A percentile compares a stretch with the other conserved stretches of the same genome.
phyloP scores from a whole-genome alignment of 495 filamentous ascomycete genomes.

The Daldinia decipiens region DNA sequence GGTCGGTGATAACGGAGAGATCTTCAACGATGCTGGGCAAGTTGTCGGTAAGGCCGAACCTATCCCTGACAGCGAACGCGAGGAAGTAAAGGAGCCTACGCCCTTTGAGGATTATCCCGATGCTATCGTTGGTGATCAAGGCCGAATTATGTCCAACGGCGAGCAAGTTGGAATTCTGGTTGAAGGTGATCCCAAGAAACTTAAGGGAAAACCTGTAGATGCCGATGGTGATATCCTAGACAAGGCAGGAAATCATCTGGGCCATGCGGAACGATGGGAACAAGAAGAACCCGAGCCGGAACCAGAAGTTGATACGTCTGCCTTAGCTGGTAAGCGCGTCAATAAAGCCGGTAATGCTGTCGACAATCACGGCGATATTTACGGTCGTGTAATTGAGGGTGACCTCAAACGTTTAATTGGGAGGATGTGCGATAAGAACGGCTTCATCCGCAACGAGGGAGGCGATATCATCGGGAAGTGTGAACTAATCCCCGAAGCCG shows the following conservation, averaged over 20 bases:
- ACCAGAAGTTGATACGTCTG: slow-evolving; percentile 70
- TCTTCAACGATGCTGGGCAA: slow-evolving; percentile 78
- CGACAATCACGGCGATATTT: slow-evolving; percentile 75
- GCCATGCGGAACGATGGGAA: slow-evolving; percentile 77
- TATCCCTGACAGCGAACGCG: slow-evolving; percentile 76
- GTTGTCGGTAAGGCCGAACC: slow-evolving; percentile 79
- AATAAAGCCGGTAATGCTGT: slow-evolving; percentile 90
- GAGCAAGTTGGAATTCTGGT: slow-evolving; percentile 76
- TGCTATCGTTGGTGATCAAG: slow-evolving; percentile 73
- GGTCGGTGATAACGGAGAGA: slow-evolving; percentile 75
- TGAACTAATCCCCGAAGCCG: slow-evolving; percentile 79
- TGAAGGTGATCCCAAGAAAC: slow-evolving; percentile 78
- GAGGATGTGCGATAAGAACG: slow-evolving; percentile 82
- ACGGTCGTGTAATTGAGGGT: slow-evolving; percentile 79
- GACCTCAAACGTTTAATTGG: slow-evolving; percentile 75
- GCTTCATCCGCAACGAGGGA: slow-evolving; percentile 81
- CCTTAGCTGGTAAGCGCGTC: slow-evolving; percentile 81
- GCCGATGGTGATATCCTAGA: slow-evolving; percentile 87
- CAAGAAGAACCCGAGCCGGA: slow-evolving; percentile 55
- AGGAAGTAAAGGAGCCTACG: slow-evolving; percentile 70
- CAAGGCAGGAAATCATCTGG: slow-evolving; percentile 80
- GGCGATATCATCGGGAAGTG: slow-evolving; percentile 82
- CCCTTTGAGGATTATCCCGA: slow-evolving; percentile 81
- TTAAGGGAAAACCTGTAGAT: slow-evolving; percentile 81
- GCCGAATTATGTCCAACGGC: slow-evolving; percentile 75